Evolutionary conservation across 768 basidiomycete species (phyloP).

Genomic region (Auriscalpium orientale): DNA sequence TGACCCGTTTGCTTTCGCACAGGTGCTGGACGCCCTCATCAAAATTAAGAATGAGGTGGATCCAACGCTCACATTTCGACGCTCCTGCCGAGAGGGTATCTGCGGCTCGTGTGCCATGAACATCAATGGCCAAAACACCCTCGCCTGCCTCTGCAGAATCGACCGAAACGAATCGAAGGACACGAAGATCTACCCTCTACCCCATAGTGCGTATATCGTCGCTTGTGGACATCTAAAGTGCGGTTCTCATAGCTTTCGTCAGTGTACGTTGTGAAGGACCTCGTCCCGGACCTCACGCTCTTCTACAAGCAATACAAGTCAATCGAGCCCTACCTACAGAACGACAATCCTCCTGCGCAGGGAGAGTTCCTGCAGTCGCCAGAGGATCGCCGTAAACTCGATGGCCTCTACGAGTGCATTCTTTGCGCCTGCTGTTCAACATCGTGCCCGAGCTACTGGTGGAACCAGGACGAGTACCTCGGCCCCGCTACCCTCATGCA

Average conservation of each 20-base stretch:
- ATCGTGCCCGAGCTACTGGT: slow-evolving; percentile 97
- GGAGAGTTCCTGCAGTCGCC: slow-evolving; percentile 85
- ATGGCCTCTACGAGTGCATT: slow-evolving; percentile 93
- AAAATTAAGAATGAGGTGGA: slow-evolving; percentile 99
- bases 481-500: slow-evolving; percentile 96
- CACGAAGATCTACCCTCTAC: slow-evolving; percentile 92
- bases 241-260: not conserved
- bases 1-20: not conserved
- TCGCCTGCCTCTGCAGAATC: slow-evolving; percentile 95
- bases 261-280: slow-evolving; percentile 99
- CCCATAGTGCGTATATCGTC: slow-evolving; percentile 68
- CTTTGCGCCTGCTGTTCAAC: slow-evolving; percentile 97
- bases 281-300: slow-evolving; percentile 84
- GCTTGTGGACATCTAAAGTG: not conserved
- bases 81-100: slow-evolving; percentile 91
- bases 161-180: slow-evolving; percentile 67
- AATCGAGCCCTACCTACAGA: slow-evolving; percentile 93
- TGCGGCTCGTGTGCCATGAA: slow-evolving; percentile 99
- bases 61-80: slow-evolving; percentile 92
- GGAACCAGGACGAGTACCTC: slow-evolving; percentile 98
- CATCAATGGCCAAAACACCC: slow-evolving; percentile 95
- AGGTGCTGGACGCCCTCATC: slow-evolving; percentile 88
- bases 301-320: slow-evolving; percentile 99
- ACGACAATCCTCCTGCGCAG: slow-evolving; percentile 79
- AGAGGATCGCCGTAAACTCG: slow-evolving; percentile 92